Base-by-base conservation (phyloP, 148 eudicot genomes). In the Beta vulgaris region DNA sequence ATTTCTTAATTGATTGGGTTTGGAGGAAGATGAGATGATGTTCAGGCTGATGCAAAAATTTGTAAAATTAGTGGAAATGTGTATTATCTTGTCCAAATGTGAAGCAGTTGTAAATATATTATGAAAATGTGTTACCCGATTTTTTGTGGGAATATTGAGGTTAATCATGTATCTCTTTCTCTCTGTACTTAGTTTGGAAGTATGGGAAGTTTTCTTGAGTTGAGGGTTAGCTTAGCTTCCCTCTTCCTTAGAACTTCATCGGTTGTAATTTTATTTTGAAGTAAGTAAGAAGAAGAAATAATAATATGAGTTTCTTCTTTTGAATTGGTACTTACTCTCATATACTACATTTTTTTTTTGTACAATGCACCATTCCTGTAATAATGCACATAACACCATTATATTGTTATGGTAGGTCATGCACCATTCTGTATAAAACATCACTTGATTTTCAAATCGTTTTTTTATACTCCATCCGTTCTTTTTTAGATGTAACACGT, bases 71-170 rank as follows among this genome's bases (percentile, higher is more conserved):
- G 32, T 23, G 70, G 51, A 40, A 12, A 40, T 37, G 49, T 40
- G 32, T 40, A 42, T 40, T n/a, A 25, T 67, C 14, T 40, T 42
- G 7, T 67, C 8, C 2, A 40, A 6, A 67, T 42, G 26, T 40
- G 51, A 25, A 68, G 71, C 12, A 18, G 18, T 13, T 68, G 71
- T 68, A 68, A 68, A 68, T 68, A 68, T 44, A 14, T 68, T 3
- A 34, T 62, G 65, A 62, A 68, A 44, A 68, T 68, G 55, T 68
- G 15, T n/a, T 67, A 15, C 54, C 71, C 49, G 34, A 40, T 68
- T 68, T 65, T 68, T 68, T 40, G 21, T 68, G 53, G 71, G 71
- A 44, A 25, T 37, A 68, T 15, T 68, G 71, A 68, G 71, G 23
- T 62, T 7, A 43, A 68, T 68, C 4, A 36, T 37, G 44, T 64